phyloP scores from a whole-genome alignment of 495 filamentous ascomycete species.

The Terfezia claveryi region DNA sequence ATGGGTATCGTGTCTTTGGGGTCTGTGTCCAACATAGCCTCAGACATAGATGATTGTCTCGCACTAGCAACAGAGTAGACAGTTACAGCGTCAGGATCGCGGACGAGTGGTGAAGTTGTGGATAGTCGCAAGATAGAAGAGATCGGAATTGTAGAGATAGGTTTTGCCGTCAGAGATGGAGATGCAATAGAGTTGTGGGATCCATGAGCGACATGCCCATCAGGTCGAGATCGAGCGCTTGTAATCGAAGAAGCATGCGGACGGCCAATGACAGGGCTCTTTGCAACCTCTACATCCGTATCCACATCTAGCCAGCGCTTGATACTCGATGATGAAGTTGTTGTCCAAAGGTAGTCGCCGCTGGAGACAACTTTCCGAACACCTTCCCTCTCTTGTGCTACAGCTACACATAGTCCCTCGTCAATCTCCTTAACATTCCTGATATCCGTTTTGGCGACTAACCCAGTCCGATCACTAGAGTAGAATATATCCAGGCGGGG shows the following conservation, averaged over 20 bases:
- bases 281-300: conserved; percentile 34
- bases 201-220: too few species aligned
- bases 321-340: conserved; percentile 81
- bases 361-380: conserved; percentile 66
- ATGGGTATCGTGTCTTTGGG: conserved; percentile 38
- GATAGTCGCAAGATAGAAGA: conserved; percentile 59
- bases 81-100: conserved; percentile 29
- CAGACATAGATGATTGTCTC: conserved; percentile 35
- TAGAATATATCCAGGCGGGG: conserved; percentile 75
- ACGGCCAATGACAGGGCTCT: conserved; percentile 1
- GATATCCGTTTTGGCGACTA: conserved; percentile 86
- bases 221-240: conserved; percentile 4
- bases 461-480: conserved; percentile 71
- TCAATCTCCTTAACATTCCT: conserved; percentile 46
- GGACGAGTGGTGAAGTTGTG: conserved; percentile 49
- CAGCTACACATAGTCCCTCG: conserved; percentile 69
- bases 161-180: conserved; percentile 19
- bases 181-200: conserved; percentile 11
- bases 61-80: conserved; percentile 27
- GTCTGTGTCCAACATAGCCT: conserved; percentile 37
- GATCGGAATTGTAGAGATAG: conserved; percentile 40
- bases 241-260: conserved; percentile 3
- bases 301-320: conserved; percentile 85
- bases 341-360: conserved; percentile 76
- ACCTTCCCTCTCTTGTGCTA: conserved; percentile 67